Evolutionary conservation across 306 rosid genomes (phyloP), one percentile per base, ranked within the genome.

Genomic region (Mimosa pudica): DNA sequence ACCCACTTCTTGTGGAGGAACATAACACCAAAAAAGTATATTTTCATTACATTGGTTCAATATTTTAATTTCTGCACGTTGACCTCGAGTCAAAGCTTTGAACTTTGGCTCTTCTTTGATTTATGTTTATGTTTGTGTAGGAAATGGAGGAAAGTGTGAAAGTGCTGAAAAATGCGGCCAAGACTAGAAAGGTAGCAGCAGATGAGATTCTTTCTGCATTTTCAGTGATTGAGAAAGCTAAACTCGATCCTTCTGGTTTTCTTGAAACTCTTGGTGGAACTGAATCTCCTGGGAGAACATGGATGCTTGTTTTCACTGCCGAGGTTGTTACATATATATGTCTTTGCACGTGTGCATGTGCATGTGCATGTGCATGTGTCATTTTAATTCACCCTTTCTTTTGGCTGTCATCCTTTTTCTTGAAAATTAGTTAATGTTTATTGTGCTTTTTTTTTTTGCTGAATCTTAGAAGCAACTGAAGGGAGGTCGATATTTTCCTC

Each of bases 261-360:
- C 82, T 93, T 61, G 88, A 86, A 33, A 90, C 86, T 9, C 98
- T 95, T 46, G 97, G 98, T 11, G 97, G 97, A 69, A 84, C 85
- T 9, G 75, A 86, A 85, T 90, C 98, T 71, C 98, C 98, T 16
- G 98, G 98, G 70, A 92, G 96, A 82, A 92, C 97, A 20, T 95
- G 97, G 65, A 60, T 60, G 65, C 65, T 60, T 60, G 24, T 60
- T 24, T 60, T 60, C 24, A 60, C 65, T 60, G 65, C 65, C 14
- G 36, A 60, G 63, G 63, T 57, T 57, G 4, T 18, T 30, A 55
- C 24, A 55, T 18, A 57, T 18, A 55, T 18, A 57, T 18, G 5
- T 57, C n/a, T 18, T 8, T 17, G 61, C 61, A 33, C 33, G 35
- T 8, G 4, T 8, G 1, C 64, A 9, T 60, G 65, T 13, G 65